A percentile compares a stretch with the other conserved stretches of the same genome.
Evolutionary conservation across 139 green algal genomes (phyloP).

Genomic region (Microglena sp.): DNA sequence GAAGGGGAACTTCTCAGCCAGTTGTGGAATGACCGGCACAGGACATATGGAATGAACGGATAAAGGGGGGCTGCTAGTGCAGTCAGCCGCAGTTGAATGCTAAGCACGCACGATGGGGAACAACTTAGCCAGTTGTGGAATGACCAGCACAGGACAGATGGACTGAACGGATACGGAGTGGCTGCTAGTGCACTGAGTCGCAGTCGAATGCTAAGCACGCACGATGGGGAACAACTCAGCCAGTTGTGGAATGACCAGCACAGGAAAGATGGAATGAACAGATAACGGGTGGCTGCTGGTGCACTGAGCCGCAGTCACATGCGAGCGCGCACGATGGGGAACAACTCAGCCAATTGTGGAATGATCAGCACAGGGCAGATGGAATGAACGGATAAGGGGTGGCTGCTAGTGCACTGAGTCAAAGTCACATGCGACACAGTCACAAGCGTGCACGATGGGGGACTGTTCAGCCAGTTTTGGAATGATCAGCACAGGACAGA

Average conservation of each 20-base stretch:
- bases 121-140: background rate
- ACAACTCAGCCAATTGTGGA: too few relatives aligned
- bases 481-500: too few relatives aligned
- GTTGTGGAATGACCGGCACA: too few relatives aligned
- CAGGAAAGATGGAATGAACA: too few relatives aligned
- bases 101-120: constrained; percentile 72
- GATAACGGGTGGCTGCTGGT: too few relatives aligned
- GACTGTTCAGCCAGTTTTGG: too few relatives aligned
- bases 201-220: constrained; percentile 86
- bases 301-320: constrained; percentile 77
- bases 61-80: constrained; percentile 33
- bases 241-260: too few relatives aligned
- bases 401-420: constrained; percentile 41
- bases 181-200: constrained; percentile 40
- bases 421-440: constrained; percentile 79
- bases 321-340: constrained; percentile 73
- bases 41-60: too few relatives aligned
- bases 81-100: constrained; percentile 76
- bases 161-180: too few relatives aligned
- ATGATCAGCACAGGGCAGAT: too few relatives aligned
- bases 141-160: too few relatives aligned
- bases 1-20: constrained; percentile 57
- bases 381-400: too few relatives aligned
- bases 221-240: constrained; percentile 60
- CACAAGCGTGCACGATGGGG: constrained; percentile 67